phyloP scores from a whole-genome alignment of 176 grass and related monocot genomes.

The Zoysia japonica region DNA sequence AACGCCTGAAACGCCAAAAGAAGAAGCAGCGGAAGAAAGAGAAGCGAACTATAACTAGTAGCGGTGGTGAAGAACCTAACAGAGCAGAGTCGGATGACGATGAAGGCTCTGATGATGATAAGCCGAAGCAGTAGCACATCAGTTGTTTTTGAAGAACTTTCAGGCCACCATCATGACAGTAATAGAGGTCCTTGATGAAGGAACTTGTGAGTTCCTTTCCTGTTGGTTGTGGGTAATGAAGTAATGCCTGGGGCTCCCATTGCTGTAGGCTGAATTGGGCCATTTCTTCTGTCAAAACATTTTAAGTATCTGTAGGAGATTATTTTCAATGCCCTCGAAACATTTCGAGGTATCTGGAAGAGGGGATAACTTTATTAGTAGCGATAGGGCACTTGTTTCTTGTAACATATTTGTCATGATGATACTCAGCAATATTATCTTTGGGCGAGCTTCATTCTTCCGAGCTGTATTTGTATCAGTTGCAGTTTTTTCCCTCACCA shows the following conservation, averaged over 20 bases:
- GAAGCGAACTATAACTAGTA: slow-evolving; percentile 47
- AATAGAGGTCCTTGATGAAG: slow-evolving; percentile 6
- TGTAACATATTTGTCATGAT: neutral
- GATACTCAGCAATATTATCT: neutral
- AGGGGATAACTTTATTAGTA: neutral
- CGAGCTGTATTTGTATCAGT: neutral
- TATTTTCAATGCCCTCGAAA: neutral
- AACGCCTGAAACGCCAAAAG: slow-evolving; percentile 81
- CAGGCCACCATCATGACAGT: neutral
- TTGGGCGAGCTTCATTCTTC: neutral
- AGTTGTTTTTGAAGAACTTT: slow-evolving; percentile 1
- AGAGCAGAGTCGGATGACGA: slow-evolving; percentile 51
- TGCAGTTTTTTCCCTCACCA: neutral
- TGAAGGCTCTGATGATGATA: slow-evolving; percentile 49
- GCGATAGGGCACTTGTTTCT: neutral
- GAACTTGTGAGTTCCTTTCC: neutral
- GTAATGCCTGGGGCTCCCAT: neutral
- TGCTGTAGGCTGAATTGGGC: neutral
- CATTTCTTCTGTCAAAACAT: neutral
- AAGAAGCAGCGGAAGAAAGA: slow-evolving; percentile 81
- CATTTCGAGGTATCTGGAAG: neutral
- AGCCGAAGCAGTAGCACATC: slow-evolving; percentile 26
- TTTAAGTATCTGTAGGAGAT: neutral
- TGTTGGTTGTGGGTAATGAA: slow-evolving; percentile 18
- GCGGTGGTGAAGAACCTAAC: slow-evolving; percentile 39